Percentiles rank a stretch among this genome's conserved stretches.
Conservation (phyloP, 2,329 filamentous ascomycete genomes). For the Graphiopsis chlorocephala region DNA sequence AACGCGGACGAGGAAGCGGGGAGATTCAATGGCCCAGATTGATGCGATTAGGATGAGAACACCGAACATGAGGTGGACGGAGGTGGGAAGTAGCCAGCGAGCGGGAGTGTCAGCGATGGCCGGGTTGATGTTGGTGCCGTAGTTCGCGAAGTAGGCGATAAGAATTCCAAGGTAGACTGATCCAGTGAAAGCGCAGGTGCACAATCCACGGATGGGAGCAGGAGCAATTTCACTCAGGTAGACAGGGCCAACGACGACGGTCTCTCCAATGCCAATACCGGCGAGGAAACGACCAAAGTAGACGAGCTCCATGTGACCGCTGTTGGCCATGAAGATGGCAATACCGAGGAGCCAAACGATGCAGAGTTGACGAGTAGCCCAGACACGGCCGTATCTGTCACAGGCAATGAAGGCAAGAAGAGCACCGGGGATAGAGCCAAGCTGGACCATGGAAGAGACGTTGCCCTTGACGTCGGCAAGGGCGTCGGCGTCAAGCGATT, state of each 20-base stretch:
- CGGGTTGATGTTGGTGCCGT: slow-evolving; percentile 37
- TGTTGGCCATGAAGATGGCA: slow-evolving; percentile 39
- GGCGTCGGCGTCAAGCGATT: slow-evolving; percentile 50
- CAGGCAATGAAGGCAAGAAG: slow-evolving; percentile 56
- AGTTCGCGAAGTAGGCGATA: slow-evolving; percentile 69
- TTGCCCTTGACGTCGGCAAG: slow-evolving; percentile 67
- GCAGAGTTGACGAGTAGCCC: slow-evolving; percentile 44
- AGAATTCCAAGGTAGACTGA: slow-evolving; percentile 72
- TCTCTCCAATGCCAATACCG: slow-evolving; percentile 52
- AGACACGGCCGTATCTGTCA: slow-evolving; percentile 41
- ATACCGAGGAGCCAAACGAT: slow-evolving; percentile 42
- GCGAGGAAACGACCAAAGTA: slow-evolving; percentile 63
- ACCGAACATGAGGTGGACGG: slow-evolving; percentile 73
- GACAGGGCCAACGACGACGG: slow-evolving; percentile 46
- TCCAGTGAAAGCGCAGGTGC: slow-evolving; percentile 65
- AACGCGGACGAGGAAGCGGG: slow-evolving; percentile 63
- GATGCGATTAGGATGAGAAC: slow-evolving; percentile 67
- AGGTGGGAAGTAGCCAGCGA: slow-evolving; percentile 63
- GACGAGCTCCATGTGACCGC: slow-evolving; percentile 43
- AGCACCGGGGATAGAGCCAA: slow-evolving; percentile 69
- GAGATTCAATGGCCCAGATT: slow-evolving; percentile 60
- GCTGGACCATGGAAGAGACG: slow-evolving; percentile 75
- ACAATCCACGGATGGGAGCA: slow-evolving; percentile 63
- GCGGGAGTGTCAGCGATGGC: slow-evolving; percentile 40
- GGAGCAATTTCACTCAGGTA: slow-evolving; percentile 61